Base-by-base conservation (phyloP, 257 asterid genomes). In the Solanum etuberosum region DNA sequence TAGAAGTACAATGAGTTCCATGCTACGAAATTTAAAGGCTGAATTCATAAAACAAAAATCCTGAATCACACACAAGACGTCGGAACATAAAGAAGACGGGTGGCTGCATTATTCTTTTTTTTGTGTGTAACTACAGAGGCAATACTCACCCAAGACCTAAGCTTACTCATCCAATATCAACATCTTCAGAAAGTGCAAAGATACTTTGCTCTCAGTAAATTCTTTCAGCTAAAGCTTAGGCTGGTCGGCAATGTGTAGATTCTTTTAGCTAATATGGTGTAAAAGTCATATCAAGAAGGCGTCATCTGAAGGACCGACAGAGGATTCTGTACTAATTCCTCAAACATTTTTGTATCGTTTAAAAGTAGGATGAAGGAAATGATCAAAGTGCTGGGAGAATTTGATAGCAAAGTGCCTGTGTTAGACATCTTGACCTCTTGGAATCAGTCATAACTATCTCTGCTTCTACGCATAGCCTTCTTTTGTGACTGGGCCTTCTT, bases 401-500 rank as follows among this genome's bases (percentile, higher is more conserved):
- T 81, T 81, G 85, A 48, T 27, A 48, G 18, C 12, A 29, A 20
- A 80, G 38, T 84, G 76, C 29, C 61, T 63, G 12, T n/a, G 40
- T 63, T 83, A 2, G 77, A 40, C 25, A 38, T 32, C 70, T 4
- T 23, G 80, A 57, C 35, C 46, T 77, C 83, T 43, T 63, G 59
- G 68, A 46, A 84, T 92, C 84, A 96, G 90, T 93, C 98, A 94
- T 93, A 93, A 78, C 95, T 89, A 86, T 89, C 96, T 11, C 92
- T 89, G 90, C 94, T 93, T 91, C 98, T 92, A 89, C 97, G 89
- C 23, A 86, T 83, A 4, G 95, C 85, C 91, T 95, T 96, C 94
- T 92, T 92, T 85, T 90, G 97, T 25, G 98, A 96, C 6, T 89
- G 93, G 1, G 94, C 92, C 89, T 95, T 96, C 94, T 95, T 96